Percentiles rank a stretch among this genome's conserved stretches.
These are phyloP conservation scores for Prunus mume DNA, from an alignment of 306 rosid species.

Conservation along the genomic window DNA sequence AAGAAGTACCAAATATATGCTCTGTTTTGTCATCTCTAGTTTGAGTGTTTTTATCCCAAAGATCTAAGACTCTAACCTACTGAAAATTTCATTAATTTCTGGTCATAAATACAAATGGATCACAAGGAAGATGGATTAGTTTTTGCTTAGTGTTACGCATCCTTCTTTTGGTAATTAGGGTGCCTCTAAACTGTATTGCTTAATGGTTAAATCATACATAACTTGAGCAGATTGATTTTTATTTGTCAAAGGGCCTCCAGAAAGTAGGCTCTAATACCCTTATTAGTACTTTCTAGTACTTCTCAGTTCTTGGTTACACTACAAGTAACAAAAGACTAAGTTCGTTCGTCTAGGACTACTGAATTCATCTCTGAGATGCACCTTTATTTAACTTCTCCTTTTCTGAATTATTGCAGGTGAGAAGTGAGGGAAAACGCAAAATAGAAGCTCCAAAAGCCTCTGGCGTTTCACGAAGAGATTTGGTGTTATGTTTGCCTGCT, in stretches of 20 bases:
- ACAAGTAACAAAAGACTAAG: no score
- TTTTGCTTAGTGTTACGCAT: not conserved
- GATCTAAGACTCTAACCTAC: not conserved
- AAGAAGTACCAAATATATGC: not conserved
- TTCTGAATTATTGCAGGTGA: slow-evolving; percentile 18
- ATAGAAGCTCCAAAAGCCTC: slow-evolving; percentile 1
- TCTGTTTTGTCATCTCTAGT: not conserved
- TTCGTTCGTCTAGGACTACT: not conserved
- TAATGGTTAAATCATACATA: not conserved
- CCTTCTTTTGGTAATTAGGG: not conserved
- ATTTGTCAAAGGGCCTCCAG: not conserved
- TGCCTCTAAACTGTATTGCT: not conserved
- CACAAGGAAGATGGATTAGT: not conserved
- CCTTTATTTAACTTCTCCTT: not conserved
- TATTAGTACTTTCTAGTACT: not conserved
- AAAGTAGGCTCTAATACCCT: not conserved
- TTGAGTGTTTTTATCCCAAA: not conserved
- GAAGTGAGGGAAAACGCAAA: not conserved
- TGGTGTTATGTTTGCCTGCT: slow-evolving; percentile 18
- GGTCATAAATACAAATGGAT: not conserved
- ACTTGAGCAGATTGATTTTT: not conserved
- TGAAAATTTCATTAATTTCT: not conserved
- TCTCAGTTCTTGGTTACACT: no score
- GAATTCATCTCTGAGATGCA: not conserved
- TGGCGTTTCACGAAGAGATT: slow-evolving; percentile 27